Base-by-base conservation (phyloP, 129 eudicot species). In the Helichrysum umbraculigerum region DNA sequence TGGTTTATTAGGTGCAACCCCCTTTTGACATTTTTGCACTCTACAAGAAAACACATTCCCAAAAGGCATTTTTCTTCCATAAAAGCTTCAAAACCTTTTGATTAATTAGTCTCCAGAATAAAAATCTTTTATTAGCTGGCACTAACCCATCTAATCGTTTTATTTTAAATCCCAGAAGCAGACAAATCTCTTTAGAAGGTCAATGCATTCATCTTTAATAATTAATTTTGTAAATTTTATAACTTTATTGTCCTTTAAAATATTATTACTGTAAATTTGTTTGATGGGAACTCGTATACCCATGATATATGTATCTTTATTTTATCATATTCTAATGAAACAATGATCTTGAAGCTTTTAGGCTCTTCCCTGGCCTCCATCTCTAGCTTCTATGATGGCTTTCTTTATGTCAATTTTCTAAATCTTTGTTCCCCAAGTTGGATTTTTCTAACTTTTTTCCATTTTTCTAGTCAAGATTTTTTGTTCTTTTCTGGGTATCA, bases 11-110 rank as follows among this genome's bases (percentile, higher is more conserved):
- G 92, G 89, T 88, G 86, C 69, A 83, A 83, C 81, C 60, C 81
- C 86, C 86, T 85, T 81, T 85, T 88, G 90, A 88, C 89, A 82
- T 79, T 80, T 88, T 72, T 79, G 74, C 86, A 79, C 37, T 74
- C 71, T 82, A 71, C 84, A 52, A 72, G 85, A 79, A 78, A 81
- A 78, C 82, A 85, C 87, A 77, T 83, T 81, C 70, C 59, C n/a
- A 77, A 66, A 56, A 78, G 66, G 83, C 37, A 63, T 78, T 78
- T 78, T 74, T 78, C 85, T 73, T 74, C 72, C 81, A 73, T 56
- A 25, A 79, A 66, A 79, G 47, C 72, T 66, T 80, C 76, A 81
- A 76, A 80, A 59, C 63, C 72, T 54, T 77, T 78, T 74, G 32
- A 35, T 57, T 65, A 17, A 35, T 57, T 65, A 17, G 77, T 75